Conservation (phyloP, 176 grass and related monocot genomes). For the Eragrostis nindensis region DNA sequence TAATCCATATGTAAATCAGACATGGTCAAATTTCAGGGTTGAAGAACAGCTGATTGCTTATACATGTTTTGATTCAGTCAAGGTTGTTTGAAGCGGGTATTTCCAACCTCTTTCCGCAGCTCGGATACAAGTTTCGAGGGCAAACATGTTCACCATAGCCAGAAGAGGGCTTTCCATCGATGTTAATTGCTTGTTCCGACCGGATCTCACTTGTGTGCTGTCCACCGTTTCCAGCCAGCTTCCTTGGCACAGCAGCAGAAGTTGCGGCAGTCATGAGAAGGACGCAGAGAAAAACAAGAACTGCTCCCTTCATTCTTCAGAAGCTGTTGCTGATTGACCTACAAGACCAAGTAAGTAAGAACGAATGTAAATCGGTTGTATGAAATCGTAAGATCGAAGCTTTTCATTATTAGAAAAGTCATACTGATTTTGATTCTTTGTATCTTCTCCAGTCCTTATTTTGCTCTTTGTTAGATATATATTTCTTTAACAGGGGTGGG, state of each 20-base stretch:
- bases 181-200: background rate
- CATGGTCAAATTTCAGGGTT: background rate
- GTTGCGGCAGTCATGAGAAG: conserved; percentile 5
- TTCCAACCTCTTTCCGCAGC: conserved; percentile 9
- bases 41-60: background rate
- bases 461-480: background rate
- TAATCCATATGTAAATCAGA: background rate
- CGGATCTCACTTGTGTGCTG: background rate
- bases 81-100: background rate
- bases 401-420: background rate
- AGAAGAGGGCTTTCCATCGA: background rate
- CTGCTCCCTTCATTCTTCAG: conserved; percentile 18
- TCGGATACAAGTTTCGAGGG: background rate
- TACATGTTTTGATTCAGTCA: conserved; percentile 3
- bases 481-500: background rate
- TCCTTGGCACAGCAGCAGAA: background rate
- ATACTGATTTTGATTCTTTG: background rate
- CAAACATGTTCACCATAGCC: conserved; percentile 43
- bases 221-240: background rate
- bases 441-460: background rate
- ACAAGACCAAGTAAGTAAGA: background rate
- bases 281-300: background rate
- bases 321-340: background rate
- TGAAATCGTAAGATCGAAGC: background rate
- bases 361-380: background rate